Evolutionary conservation across 495 filamentous ascomycete species (phyloP).

Genomic region (Penicillium samsonianum): DNA sequence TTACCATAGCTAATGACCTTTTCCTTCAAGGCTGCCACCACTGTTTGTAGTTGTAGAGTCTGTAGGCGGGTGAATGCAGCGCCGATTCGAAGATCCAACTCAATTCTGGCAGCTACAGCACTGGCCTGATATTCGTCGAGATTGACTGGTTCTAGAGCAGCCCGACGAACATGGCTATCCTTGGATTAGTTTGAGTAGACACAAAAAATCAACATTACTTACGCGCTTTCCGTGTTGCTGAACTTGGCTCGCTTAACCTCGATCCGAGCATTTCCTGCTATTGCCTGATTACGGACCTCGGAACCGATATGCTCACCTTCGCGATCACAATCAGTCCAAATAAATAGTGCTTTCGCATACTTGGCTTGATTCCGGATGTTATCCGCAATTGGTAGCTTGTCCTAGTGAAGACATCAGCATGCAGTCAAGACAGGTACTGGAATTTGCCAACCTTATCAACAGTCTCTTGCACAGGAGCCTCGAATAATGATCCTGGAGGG

Average conservation of each 20-base stretch:
- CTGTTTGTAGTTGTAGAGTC: constrained; percentile 67
- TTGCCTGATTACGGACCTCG: constrained; percentile 85
- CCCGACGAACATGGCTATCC: constrained; percentile 72
- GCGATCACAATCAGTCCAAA: constrained; percentile 98
- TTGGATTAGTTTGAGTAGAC: neutral
- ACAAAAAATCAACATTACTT: constrained; percentile 32
- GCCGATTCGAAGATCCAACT: constrained; percentile 89
- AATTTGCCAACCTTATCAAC: constrained; percentile 59
- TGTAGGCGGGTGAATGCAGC: constrained; percentile 89
- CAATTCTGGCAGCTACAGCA: constrained; percentile 86
- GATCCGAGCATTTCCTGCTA: constrained; percentile 67
- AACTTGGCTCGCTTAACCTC: constrained; percentile 85
- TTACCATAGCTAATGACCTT: constrained; percentile 84
- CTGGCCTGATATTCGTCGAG: constrained; percentile 85
- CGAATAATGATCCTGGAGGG: constrained; percentile 76
- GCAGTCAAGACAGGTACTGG: neutral
- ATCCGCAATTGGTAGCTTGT: constrained; percentile 74
- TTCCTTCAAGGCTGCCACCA: constrained; percentile 62
- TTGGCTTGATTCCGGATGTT: constrained; percentile 83
- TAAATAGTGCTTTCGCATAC: constrained; percentile 70
- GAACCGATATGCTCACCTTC: constrained; percentile 96
- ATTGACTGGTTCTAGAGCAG: constrained; percentile 71
- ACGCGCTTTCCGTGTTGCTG: constrained; percentile 94
- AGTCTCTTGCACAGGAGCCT: constrained; percentile 68
- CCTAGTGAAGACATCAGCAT: constrained; percentile 46